These are phyloP conservation scores for Cystobasidium tubakii DNA, from an alignment of 768 basidiomycete species.

Conservation along the genomic window DNA sequence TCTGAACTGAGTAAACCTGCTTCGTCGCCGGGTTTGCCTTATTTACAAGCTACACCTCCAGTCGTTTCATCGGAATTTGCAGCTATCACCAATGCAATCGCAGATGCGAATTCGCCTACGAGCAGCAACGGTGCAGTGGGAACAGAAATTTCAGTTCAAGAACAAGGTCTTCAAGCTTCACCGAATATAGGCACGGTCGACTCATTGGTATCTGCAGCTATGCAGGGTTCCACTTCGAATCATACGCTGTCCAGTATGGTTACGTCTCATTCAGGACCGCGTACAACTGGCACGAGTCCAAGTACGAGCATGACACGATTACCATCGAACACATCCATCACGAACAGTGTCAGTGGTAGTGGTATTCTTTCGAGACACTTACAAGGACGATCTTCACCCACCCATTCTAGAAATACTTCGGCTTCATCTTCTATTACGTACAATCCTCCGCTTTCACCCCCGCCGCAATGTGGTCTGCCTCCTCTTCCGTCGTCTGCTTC, in stretches of 20 bases:
- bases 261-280: not conserved
- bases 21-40: slow-evolving; percentile 14
- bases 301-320: not conserved
- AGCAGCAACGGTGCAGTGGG: not conserved
- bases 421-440: not conserved
- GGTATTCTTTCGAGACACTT: not conserved
- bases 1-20: not conserved
- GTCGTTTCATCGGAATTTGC: not conserved
- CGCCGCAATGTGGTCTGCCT: slow-evolving; percentile 8
- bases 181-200: not conserved
- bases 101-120: not conserved
- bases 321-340: not conserved
- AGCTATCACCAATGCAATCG: not conserved
- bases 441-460: slow-evolving; percentile 23
- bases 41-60: slow-evolving; percentile 18
- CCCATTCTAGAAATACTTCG: slow-evolving; percentile 10
- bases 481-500: slow-evolving; percentile 20
- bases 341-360: not conserved
- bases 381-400: not conserved
- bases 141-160: not conserved
- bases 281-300: not conserved
- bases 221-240: not conserved
- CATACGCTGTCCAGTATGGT: not conserved
- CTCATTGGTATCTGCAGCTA: not conserved
- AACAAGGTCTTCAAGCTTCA: not conserved